Evolutionary conservation across 257 asterid species (phyloP).

Genomic region (Pogostemon cablin): DNA sequence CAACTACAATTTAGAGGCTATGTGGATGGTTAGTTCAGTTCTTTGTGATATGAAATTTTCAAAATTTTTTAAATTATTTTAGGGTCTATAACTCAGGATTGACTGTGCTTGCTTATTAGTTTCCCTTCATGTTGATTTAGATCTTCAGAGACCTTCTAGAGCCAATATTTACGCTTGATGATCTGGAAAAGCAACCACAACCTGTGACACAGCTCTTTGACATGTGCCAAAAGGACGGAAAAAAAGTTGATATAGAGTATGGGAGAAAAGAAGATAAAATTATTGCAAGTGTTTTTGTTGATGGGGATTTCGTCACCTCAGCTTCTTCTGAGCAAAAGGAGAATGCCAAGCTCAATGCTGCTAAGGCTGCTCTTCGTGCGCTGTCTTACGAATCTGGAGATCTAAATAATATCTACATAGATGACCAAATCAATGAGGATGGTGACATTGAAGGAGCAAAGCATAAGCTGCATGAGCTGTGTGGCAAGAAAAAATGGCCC

Average conservation of each 20-base stretch:
- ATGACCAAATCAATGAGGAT: slow-evolving; percentile 40
- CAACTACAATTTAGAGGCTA: slow-evolving; percentile 39
- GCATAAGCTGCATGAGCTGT: slow-evolving; percentile 65
- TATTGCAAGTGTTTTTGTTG: slow-evolving; percentile 58
- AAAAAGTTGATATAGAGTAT: slow-evolving; percentile 49
- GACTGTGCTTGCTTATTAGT: slow-evolving; percentile 5
- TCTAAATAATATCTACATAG: neutral
- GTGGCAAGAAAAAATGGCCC: slow-evolving; percentile 79
- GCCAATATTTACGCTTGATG: slow-evolving; percentile 64
- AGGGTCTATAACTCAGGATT: too few relatives aligned
- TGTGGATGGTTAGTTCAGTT: slow-evolving; percentile 48
- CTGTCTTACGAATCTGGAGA: slow-evolving; percentile 32
- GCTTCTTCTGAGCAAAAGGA: slow-evolving; percentile 70
- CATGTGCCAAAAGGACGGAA: slow-evolving; percentile 71
- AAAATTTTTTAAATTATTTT: neutral
- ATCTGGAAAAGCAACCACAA: slow-evolving; percentile 67
- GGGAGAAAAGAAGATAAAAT: slow-evolving; percentile 49
- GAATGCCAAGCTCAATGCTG: slow-evolving; percentile 77
- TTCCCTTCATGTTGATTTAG: slow-evolving; percentile 41
- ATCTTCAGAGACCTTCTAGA: slow-evolving; percentile 55
- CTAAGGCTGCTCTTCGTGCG: slow-evolving; percentile 62
- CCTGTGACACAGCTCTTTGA: slow-evolving; percentile 78
- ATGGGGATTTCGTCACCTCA: slow-evolving; percentile 58
- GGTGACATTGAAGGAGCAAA: slow-evolving; percentile 63
- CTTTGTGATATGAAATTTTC: neutral